A percentile compares a stretch with the other conserved stretches of the same genome.
These are phyloP conservation scores for Plasmodium coatneyi DNA, from an alignment of 169 alveolate genomes.

Conservation along the genomic window DNA sequence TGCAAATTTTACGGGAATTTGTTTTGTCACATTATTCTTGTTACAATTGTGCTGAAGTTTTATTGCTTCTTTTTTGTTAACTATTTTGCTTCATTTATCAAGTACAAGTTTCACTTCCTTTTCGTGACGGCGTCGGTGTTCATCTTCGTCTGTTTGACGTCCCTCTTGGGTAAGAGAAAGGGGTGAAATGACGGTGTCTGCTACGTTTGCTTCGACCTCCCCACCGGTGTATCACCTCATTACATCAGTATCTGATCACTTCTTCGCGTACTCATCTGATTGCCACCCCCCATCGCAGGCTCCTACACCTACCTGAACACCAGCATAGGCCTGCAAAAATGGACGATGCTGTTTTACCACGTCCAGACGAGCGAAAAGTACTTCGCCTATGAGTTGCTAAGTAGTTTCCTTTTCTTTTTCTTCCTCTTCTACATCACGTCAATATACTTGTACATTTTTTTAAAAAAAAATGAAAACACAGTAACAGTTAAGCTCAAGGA, in stretches of 20 bases:
- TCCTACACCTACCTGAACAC: background rate
- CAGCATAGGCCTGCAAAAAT: constrained; percentile 1
- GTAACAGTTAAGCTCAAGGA: constrained; percentile 8
- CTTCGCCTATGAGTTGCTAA: constrained; percentile 21
- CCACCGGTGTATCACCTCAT: background rate
- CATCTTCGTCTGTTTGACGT: constrained; percentile 11
- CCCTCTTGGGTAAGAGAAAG: constrained; percentile 21
- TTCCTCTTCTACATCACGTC: constrained; percentile 55
- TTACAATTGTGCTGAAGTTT: constrained; percentile 8
- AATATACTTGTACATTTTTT: constrained; percentile 31
- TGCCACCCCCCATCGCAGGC: background rate
- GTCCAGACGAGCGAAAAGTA: constrained; percentile 8
- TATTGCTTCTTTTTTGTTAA: constrained; percentile 29
- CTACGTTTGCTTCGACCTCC: background rate
- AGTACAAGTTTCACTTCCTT: constrained; percentile 34
- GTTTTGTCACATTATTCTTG: constrained; percentile 33
- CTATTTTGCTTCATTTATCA: constrained; percentile 12
- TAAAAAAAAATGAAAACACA: constrained; percentile 27
- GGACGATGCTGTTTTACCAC: constrained; percentile 35
- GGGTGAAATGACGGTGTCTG: background rate
- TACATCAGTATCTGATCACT: background rate
- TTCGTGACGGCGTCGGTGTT: constrained; percentile 23
- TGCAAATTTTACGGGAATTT: constrained; percentile 41
- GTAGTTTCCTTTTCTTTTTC: constrained; percentile 11
- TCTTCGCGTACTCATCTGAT: background rate